phyloP scores from a whole-genome alignment of 164 flowering plant species.

The Houttuynia cordata region DNA sequence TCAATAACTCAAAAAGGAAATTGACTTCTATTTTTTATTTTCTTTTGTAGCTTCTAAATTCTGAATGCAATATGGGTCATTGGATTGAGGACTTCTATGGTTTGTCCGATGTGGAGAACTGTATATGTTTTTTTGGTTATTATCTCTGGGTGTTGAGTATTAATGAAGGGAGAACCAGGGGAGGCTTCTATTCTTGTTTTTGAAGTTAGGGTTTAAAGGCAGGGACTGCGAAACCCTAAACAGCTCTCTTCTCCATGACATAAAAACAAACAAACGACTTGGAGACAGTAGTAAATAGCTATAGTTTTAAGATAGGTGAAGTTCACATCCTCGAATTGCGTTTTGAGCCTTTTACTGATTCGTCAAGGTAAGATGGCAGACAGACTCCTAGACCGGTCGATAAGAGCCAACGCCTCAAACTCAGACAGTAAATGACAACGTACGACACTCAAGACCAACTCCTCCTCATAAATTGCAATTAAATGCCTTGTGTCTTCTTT shows the following conservation, averaged over 20 bases:
- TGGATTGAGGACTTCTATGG: too few species aligned
- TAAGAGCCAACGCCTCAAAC: too few species aligned
- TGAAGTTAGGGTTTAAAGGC: not conserved
- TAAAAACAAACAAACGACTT: too few species aligned
- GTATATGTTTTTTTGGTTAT: too few species aligned
- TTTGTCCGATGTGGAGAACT: too few species aligned
- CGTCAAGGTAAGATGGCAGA: not conserved
- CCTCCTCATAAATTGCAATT: too few species aligned
- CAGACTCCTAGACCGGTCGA: too few species aligned
- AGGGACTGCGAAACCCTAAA: not conserved
- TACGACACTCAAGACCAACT: not conserved
- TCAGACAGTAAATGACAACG: not conserved
- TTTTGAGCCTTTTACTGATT: not conserved
- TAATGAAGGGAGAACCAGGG: not conserved
- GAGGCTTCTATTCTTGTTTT: slow-evolving; percentile 11
- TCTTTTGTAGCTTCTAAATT: too few species aligned
- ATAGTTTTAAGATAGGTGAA: not conserved
- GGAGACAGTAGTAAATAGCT: not conserved
- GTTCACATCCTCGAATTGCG: slow-evolving; percentile 1
- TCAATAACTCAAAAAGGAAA: too few species aligned
- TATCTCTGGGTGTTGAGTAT: not conserved
- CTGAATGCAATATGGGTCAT: too few species aligned
- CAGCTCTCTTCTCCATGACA: slow-evolving; percentile 3
- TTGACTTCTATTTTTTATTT: too few species aligned
- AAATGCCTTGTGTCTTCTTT: too few species aligned